Evolutionary conservation across 2,329 filamentous ascomycete species (phyloP).

Genomic region (Blastomyces silverae): DNA sequence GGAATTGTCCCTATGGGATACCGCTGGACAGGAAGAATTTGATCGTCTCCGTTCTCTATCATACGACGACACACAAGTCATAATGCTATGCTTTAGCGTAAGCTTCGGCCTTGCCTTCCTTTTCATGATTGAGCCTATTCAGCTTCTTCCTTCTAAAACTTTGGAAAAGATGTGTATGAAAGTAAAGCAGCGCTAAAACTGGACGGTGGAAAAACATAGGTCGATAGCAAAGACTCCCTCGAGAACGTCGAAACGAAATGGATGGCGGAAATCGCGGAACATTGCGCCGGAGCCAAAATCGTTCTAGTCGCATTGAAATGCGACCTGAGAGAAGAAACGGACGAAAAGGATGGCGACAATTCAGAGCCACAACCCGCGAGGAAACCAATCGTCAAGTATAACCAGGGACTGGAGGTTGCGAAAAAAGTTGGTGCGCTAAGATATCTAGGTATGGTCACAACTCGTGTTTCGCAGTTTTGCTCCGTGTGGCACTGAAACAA

Average conservation of each 20-base stretch:
- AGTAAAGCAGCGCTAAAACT: background rate
- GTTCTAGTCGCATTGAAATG: conserved; percentile 96
- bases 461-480: conserved; percentile 2
- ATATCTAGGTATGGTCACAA: conserved; percentile 62
- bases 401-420: conserved; percentile 84
- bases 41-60: conserved; percentile 90
- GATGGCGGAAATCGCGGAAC: conserved; percentile 96
- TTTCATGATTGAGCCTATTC: background rate
- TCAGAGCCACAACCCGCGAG: conserved; percentile 31
- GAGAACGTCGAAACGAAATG: conserved; percentile 99
- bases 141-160: background rate
- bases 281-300: conserved; percentile 90
- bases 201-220: conserved; percentile 35
- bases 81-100: conserved; percentile 96
- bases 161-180: background rate
- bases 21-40: conserved; percentile 97
- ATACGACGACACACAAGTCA: conserved; percentile 95
- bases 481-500: background rate
- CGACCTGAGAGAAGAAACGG: conserved; percentile 74
- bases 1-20: conserved; percentile 96
- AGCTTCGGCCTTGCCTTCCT: conserved; percentile 19
- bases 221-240: conserved; percentile 91
- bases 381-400: conserved; percentile 63
- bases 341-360: conserved; percentile 51
- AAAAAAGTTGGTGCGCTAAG: conserved; percentile 85